Evolutionary conservation across 2,329 filamentous ascomycete species (phyloP), one percentile per base, ranked within the genome.

Genomic region (Aureobasidium sp.): DNA sequence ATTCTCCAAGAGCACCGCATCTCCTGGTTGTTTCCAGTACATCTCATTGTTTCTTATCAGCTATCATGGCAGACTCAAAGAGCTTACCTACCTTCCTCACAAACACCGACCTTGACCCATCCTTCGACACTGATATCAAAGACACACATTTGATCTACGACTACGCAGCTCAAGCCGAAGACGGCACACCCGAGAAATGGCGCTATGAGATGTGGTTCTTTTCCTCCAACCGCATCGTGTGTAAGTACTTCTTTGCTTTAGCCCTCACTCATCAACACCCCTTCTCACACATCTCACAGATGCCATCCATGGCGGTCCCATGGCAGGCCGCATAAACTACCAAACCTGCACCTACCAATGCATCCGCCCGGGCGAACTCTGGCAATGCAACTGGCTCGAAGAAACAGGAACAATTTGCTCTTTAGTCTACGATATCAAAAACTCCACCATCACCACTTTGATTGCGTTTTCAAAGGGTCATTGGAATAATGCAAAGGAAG

Each of bases 121-220:
- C 78, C 27, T 87, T 87, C 68, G 79, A 87, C 48, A 73, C 79
- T 42, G 87, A 89, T 67, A 80, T 89, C 42, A 78, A 78, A 50
- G 79, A 88, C 69, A 80, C 83, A 3, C 86, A 88, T 68, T 77
- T 88, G 1, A 79, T 89, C 62, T 89, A 89, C 72, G 85, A 89
- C 69, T 88, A 88, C 69, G 85, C 84, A 0, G 74, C 83, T 61
- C 81, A 85, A 64, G 69, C 68, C 66, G 67, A 68, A 2, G 65
- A 81, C 1, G 84, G 85, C 13, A 84, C 84, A 7, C 81, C 85
- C 0, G 84, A 88, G 60, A 88, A 87, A 72, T 89, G 87, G 87
- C 82, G 85, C 2, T 89, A 89, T 69, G 87, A 89, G 67, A 83
- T 89, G 71, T 89, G 87, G 87, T 88, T 88, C 75, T 85, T 85